These are phyloP conservation scores for Fragosphaeria purpurea DNA, from an alignment of 2,329 filamentous ascomycete genomes.

Conservation along the genomic window DNA sequence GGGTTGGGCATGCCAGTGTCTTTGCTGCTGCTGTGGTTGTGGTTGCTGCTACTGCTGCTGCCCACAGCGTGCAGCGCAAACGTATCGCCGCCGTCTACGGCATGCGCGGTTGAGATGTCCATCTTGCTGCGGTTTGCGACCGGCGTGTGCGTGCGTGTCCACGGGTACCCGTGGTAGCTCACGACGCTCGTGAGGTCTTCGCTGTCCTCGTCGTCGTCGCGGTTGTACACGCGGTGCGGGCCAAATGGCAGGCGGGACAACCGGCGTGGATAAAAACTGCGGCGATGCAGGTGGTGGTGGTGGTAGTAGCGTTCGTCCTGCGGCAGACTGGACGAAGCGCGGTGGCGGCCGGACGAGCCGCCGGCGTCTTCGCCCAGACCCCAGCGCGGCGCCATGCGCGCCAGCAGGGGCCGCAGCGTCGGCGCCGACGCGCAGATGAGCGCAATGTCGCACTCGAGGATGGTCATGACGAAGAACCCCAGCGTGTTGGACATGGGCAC, in stretches of 20 bases:
- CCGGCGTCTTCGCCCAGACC: slow-evolving; percentile 12
- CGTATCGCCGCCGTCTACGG: no score
- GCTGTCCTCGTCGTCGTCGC: slow-evolving; percentile 12
- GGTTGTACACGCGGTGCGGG: neutral
- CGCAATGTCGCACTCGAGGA: slow-evolving; percentile 26
- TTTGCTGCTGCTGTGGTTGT: neutral
- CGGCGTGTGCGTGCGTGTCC: slow-evolving; percentile 16
- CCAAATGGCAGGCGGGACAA: neutral
- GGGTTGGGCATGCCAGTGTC: neutral
- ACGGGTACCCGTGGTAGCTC: slow-evolving; percentile 23
- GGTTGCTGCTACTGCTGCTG: slow-evolving; percentile 11
- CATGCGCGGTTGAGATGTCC: neutral
- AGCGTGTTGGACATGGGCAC: slow-evolving; percentile 16
- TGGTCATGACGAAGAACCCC: slow-evolving; percentile 27
- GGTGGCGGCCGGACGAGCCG: neutral
- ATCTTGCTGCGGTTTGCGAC: slow-evolving; percentile 13
- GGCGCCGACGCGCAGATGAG: slow-evolving; percentile 26
- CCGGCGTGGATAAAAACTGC: no score
- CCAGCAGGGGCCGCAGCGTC: slow-evolving; percentile 21
- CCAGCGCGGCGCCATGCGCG: slow-evolving; percentile 17
- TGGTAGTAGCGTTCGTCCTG: no score
- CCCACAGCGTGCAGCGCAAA: no score
- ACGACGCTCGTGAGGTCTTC: slow-evolving; percentile 20
- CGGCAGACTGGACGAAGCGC: no score
- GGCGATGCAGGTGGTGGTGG: no score